Evolutionary conservation across 495 filamentous ascomycete species (phyloP), one percentile per base, ranked within the genome.

Genomic region (Lasiosphaeria ovina): DNA sequence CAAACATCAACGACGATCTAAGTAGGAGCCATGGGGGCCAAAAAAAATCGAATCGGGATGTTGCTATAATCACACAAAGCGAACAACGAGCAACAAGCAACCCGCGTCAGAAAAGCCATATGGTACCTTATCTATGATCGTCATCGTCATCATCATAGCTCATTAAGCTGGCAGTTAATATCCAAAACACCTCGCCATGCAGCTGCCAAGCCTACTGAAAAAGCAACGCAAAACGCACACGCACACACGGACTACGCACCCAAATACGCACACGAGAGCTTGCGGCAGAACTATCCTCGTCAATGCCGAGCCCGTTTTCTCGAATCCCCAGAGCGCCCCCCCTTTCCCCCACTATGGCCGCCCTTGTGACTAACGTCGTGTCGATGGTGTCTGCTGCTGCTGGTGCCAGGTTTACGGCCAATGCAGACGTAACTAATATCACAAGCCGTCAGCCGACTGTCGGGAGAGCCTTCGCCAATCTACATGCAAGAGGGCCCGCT

Each of bases 341-440:
- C 57, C 49, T 71, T 73, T 4, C 66, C 16, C 8, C 44, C 62
- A 9, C 62, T 61, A 0, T 62, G 57, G 9, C 67, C 55, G 60
- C 67, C 59, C 54, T 61, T 62, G 31, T 58, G 61, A 57, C 42
- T 62, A 24, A 65, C 65, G 47, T 49, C 53, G 17, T 63, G 60
- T 11, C 69, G 65, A 44, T 62, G 60, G 5, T 61, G 60, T 48
- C 62, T 54, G 67, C 68, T 72, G 44, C 71, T 65, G 67, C 68
- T 72, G 44, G 70, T 65, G 31, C 71, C 72, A 5, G 77, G 78
- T 52, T 84, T 81, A 51, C 74, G 75, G 62, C 77, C 81, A 62
- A 84, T 83, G 58, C 77, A 82, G 33, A 83, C 76, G 48, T 84
- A 85, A 35, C 82, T 85, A 44, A 47, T 10, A 62, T n/a, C 59